Conservation (phyloP, 2,329 filamentous ascomycete genomes). For the Pseudocercospora fuligena region DNA sequence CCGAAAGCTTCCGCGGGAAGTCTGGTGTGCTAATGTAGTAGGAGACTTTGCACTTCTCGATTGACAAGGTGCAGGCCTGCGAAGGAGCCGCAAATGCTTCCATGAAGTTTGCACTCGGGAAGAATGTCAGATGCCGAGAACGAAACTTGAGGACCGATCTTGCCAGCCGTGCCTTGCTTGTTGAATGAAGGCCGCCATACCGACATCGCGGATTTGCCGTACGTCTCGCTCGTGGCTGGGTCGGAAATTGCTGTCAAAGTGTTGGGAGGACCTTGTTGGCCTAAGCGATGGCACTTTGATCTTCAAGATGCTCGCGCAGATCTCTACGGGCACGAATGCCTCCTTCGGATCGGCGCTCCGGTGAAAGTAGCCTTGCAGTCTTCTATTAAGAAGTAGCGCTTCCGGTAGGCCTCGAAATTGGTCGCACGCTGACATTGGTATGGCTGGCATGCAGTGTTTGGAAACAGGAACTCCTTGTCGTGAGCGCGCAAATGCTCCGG, state of each 20-base stretch:
- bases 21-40: not conserved
- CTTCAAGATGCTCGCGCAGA: not conserved
- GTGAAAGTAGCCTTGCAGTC: not conserved
- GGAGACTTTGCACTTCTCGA: not conserved
- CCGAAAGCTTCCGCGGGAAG: not conserved
- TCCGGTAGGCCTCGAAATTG: not conserved
- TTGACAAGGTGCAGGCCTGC: not conserved
- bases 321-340: not conserved
- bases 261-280: conserved; percentile 6
- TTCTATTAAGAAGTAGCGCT: not conserved
- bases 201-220: not conserved
- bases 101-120: not conserved
- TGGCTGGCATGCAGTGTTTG: not conserved
- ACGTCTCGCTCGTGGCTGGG: not conserved
- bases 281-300: not conserved
- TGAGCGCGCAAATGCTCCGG: not conserved
- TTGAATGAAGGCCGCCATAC: not conserved
- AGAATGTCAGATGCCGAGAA: not conserved
- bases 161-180: conserved; percentile 1
- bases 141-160: not conserved
- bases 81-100: not conserved
- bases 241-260: conserved; percentile 2
- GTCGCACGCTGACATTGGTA: not conserved
- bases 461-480: not conserved
- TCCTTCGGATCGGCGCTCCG: not conserved